phyloP scores from a whole-genome alignment of 768 basidiomycete species.

The Cantharellus anzutake region DNA sequence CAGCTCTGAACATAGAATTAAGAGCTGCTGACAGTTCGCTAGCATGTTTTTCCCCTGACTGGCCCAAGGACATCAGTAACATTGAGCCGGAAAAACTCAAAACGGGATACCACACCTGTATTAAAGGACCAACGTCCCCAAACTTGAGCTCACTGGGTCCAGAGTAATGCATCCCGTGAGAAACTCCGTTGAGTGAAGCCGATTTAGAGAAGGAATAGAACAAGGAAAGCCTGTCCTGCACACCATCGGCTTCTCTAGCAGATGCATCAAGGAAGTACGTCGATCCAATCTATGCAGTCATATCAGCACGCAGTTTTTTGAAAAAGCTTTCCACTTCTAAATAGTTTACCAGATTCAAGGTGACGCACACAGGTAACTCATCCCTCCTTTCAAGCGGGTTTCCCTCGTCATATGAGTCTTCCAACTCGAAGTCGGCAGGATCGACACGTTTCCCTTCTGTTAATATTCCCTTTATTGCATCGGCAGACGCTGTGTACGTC shows the following conservation, averaged over 20 bases:
- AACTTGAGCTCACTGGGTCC: slow-evolving; percentile 41
- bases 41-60: slow-evolving; percentile 55
- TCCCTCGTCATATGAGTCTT: slow-evolving; percentile 79
- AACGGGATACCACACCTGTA: slow-evolving; percentile 27
- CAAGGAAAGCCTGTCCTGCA: slow-evolving; percentile 37
- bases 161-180: slow-evolving; percentile 41
- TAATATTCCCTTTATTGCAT: background rate
- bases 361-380: slow-evolving; percentile 57
- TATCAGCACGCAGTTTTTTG: background rate
- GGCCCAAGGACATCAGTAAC: background rate
- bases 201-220: slow-evolving; percentile 35
- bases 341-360: slow-evolving; percentile 49
- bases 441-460: background rate
- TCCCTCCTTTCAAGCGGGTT: slow-evolving; percentile 41
- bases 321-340: background rate
- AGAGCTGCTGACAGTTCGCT: slow-evolving; percentile 34
- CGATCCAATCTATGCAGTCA: slow-evolving; percentile 2
- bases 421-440: slow-evolving; percentile 68
- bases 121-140: slow-evolving; percentile 28
- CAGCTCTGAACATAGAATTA: slow-evolving; percentile 19
- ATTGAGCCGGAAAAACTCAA: background rate
- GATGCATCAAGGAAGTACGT: slow-evolving; percentile 37
- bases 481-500: background rate
- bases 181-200: background rate
- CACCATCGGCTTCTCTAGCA: slow-evolving; percentile 47